These are phyloP conservation scores for Puccinia triticina DNA, from an alignment of 1,284 basidiomycete species.

Conservation along the genomic window DNA sequence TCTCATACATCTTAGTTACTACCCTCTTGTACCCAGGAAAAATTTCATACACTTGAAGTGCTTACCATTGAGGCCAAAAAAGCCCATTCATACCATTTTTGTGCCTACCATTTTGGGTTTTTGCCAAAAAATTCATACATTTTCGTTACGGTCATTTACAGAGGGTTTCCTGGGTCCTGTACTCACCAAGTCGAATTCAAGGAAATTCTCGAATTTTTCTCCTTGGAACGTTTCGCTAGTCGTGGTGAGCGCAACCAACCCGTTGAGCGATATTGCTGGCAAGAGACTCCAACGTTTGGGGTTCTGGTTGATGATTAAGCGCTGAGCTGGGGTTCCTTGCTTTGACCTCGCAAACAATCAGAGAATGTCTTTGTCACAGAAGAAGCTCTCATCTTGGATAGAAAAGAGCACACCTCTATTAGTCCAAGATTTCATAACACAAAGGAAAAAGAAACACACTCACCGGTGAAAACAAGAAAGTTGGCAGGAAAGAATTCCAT, in stretches of 20 bases:
- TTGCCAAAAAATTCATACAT: too few relatives aligned
- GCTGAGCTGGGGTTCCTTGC: neutral
- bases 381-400: constrained; percentile 10
- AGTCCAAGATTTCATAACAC: neutral
- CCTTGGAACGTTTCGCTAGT: neutral
- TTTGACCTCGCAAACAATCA: neutral
- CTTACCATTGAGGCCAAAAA: too few relatives aligned
- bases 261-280: neutral
- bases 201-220: neutral
- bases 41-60: too few relatives aligned
- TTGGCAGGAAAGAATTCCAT: too few relatives aligned
- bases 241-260: neutral
- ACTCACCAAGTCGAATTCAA: constrained; percentile 19
- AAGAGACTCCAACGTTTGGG: neutral
- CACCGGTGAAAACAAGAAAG: constrained; percentile 23
- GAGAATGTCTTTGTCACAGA: neutral
- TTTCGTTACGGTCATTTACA: too few relatives aligned
- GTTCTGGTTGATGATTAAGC: neutral
- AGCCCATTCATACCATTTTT: too few relatives aligned
- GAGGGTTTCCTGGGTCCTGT: too few relatives aligned
- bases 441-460: neutral
- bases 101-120: too few relatives aligned
- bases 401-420: neutral
- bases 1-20: too few relatives aligned
- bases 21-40: too few relatives aligned